These are phyloP conservation scores for Castanea crenata DNA, from an alignment of 306 rosid genomes.

Conservation along the genomic window DNA sequence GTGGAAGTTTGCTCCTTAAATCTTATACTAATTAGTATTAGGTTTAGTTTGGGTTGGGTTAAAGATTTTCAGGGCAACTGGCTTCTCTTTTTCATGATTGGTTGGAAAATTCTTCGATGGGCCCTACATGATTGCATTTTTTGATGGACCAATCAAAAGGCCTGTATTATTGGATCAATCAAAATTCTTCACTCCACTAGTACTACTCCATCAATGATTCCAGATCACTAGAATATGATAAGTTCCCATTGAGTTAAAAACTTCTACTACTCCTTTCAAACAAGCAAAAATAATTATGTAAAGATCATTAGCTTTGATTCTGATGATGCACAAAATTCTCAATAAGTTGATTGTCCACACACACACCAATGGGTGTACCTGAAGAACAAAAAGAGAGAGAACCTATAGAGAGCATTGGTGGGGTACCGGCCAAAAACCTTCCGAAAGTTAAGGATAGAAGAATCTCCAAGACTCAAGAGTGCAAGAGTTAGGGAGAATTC, in stretches of 20 bases:
- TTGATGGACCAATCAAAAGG: slow-evolving; percentile 48
- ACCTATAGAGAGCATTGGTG: too few relatives aligned
- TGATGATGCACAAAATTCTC: not conserved
- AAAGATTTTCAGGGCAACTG: too few relatives aligned
- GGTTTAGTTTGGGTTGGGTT: too few relatives aligned
- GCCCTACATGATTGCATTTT: slow-evolving; percentile 33
- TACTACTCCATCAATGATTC: slow-evolving; percentile 29
- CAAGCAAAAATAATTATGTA: not conserved
- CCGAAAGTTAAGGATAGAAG: too few relatives aligned
- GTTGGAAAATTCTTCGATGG: slow-evolving; percentile 16
- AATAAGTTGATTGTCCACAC: too few relatives aligned
- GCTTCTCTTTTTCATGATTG: slow-evolving; percentile 3
- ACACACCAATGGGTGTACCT: too few relatives aligned
- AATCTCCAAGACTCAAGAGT: too few relatives aligned
- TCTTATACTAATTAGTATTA: too few relatives aligned
- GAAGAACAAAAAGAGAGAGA: too few relatives aligned
- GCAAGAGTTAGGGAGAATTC: too few relatives aligned
- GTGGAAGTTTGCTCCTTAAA: too few relatives aligned
- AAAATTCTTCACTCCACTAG: slow-evolving; percentile 19
- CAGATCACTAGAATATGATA: slow-evolving; percentile 3
- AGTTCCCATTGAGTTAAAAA: slow-evolving; percentile 13
- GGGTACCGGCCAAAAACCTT: too few relatives aligned
- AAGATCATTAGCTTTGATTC: slow-evolving; percentile 7
- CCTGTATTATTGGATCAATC: slow-evolving; percentile 37
- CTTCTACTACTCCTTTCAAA: slow-evolving; percentile 27